Percentiles rank a stretch among this genome's conserved stretches.
phyloP scores from a whole-genome alignment of 768 basidiomycete genomes.

The Crepidotus variabilis region DNA sequence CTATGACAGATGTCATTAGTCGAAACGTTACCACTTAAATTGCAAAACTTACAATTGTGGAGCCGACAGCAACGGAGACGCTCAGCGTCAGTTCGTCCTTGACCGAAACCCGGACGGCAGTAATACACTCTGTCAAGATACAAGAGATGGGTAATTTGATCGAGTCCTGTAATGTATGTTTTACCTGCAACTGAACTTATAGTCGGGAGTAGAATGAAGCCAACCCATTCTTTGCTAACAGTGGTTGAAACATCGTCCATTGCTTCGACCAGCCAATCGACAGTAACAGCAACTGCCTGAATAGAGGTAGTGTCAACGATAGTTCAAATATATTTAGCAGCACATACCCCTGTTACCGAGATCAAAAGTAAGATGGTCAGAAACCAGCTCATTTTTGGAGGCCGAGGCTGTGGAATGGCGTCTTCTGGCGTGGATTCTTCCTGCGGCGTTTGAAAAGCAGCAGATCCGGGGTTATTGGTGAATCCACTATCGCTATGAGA shows the following conservation, averaged over 20 bases:
- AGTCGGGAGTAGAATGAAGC: conserved; percentile 82
- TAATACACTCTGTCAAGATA: conserved; percentile 66
- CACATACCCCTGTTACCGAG: conserved; percentile 59
- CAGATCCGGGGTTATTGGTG: conserved; percentile 1
- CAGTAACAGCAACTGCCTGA: conserved; percentile 53
- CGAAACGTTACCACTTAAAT: background rate
- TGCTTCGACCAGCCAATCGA: conserved; percentile 72
- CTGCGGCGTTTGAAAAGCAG: background rate
- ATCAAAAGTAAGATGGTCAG: conserved; percentile 54
- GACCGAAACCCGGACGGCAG: conserved; percentile 86
- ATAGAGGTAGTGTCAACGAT: background rate
- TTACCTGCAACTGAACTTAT: conserved; percentile 77
- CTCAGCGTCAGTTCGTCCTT: conserved; percentile 80
- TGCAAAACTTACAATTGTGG: conserved; percentile 54
- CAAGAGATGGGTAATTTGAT: background rate
- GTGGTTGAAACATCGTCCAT: conserved; percentile 73
- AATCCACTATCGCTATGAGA: conserved; percentile 9
- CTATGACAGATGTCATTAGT: conserved; percentile 27
- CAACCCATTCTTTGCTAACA: conserved; percentile 87
- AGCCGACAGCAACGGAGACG: conserved; percentile 80
- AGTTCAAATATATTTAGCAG: background rate
- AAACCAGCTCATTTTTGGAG: conserved; percentile 56
- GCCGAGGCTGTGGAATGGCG: conserved; percentile 8
- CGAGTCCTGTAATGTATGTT: background rate
- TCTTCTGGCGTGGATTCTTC: background rate